Base-by-base conservation (phyloP, 1,139 yeast genomes). In the Lodderomyces metapsilosis region DNA sequence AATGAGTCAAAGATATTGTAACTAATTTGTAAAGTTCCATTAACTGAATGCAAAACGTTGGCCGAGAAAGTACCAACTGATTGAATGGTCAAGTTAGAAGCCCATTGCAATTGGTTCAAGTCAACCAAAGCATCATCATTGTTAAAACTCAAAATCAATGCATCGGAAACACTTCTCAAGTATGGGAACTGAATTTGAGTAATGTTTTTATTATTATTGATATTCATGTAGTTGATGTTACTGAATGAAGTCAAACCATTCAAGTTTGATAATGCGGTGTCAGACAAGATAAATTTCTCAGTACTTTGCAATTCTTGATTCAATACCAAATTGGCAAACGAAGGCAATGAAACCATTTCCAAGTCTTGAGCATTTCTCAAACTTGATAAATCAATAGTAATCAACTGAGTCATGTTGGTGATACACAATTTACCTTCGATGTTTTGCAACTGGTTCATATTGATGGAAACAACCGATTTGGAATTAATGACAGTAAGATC, bases 201-300 rank as follows among this genome's bases (percentile, higher is more conserved):
- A 50, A 72, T 62, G 56, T 72, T 71, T 51, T 71, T 71, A 62
- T 72, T 72, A 57, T 71, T 71, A 60, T 71, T 70, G 49, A 72
- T 57, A 54, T 71, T 59, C 58, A 72, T 66, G 44, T 59, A 55
- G 35, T 61, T 66, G 43, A 71, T 60, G 39, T 64, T 52, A 45
- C 55, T 52, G 53, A 66, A 58, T 52, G 64, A 52, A 50, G 65
- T 53, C 46, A 72, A 65, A 35, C 70, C 70, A 47, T 61, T 60
- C 50, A 71, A 59, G 38, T 66, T 52, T 46, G 63, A 55, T 46
- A 72, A 62, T 21, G 76, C 76, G 39, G 78, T 72, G 54, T 72
- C 76, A 40, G 74, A 66, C 43, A 72, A 54, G 40, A 63, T 62
- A 44, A 72, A 59, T 43, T 56, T 52, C 39, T 57, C 53, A 37